Percentiles rank a stretch among this genome's conserved stretches.
phyloP scores from a whole-genome alignment of 2,329 filamentous ascomycete genomes.

The Seiridium cupressi region DNA sequence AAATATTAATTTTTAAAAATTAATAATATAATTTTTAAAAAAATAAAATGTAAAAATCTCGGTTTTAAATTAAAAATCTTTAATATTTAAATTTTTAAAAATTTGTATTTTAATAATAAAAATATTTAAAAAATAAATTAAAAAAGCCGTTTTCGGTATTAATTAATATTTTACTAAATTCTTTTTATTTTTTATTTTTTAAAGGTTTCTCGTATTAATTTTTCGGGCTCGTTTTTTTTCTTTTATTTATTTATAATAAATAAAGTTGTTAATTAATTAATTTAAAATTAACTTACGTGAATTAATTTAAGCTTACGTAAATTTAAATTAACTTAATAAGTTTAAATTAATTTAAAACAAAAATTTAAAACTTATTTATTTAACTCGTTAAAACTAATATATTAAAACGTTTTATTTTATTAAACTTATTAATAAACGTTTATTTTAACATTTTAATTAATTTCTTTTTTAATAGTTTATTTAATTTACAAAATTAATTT shows the following conservation, averaged over 20 bases:
- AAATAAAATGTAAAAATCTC: background rate
- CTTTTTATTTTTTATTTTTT: no score
- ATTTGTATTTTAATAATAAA: no score
- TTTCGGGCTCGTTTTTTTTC: no score
- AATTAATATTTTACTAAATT: no score
- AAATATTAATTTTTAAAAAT: no score
- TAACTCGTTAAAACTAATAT: background rate
- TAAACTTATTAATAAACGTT: background rate
- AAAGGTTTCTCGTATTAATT: no score
- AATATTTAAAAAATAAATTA: no score
- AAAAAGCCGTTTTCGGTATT: no score
- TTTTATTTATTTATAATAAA: background rate
- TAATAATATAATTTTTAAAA: no score
- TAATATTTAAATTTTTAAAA: no score
- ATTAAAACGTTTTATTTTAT: no score
- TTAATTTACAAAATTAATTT: background rate
- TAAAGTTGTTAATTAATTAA: background rate
- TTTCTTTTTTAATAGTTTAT: background rate
- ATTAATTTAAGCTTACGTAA: background rate
- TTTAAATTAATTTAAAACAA: background rate
- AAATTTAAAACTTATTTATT: background rate
- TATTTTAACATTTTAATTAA: background rate
- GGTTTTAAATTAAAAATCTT: background rate
- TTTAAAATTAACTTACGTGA: background rate
- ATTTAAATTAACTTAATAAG: background rate